A percentile compares a stretch with the other conserved stretches of the same genome.
Conservation (phyloP, 2,329 filamentous ascomycete genomes). For the Torrubiellomyces zombiae region DNA sequence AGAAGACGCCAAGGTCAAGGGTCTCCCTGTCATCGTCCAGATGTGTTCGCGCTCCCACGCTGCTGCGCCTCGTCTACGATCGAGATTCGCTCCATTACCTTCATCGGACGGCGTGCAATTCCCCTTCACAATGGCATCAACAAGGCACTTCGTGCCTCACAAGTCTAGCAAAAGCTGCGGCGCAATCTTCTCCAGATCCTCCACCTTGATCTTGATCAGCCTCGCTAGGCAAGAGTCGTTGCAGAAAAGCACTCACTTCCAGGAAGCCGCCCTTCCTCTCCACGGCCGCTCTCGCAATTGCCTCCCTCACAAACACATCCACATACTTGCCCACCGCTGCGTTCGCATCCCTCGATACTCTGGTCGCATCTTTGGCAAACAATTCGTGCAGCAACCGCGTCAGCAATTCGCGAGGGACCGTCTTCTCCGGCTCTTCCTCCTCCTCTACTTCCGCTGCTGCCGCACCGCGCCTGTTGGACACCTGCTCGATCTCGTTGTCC, state of each 20-base stretch:
- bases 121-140: too few species aligned
- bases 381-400: conserved; percentile 63
- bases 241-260: conserved; percentile 38
- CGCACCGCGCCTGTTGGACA: conserved; percentile 1
- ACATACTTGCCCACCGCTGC: conserved; percentile 67
- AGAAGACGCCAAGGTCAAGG: conserved; percentile 33
- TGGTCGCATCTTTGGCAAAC: conserved; percentile 55
- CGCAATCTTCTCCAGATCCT: conserved; percentile 77
- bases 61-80: too few species aligned
- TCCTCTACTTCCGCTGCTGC: conserved; percentile 12
- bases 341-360: conserved; percentile 64
- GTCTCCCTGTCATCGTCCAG: too few species aligned
- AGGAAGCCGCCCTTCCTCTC: conserved; percentile 56
- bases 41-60: too few species aligned
- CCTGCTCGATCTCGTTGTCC: conserved; percentile 14
- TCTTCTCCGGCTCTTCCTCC: conserved; percentile 20
- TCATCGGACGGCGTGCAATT: neutral
- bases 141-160: conserved; percentile 27
- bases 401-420: conserved; percentile 58
- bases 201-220: too few species aligned
- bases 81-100: too few species aligned
- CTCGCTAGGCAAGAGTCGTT: too few species aligned
- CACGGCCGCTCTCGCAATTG: conserved; percentile 60
- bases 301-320: conserved; percentile 81
- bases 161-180: conserved; percentile 79